Evolutionary conservation across 768 basidiomycete genomes (phyloP), one percentile per base, ranked within the genome.

Genomic region (Amanita polypyramis): DNA sequence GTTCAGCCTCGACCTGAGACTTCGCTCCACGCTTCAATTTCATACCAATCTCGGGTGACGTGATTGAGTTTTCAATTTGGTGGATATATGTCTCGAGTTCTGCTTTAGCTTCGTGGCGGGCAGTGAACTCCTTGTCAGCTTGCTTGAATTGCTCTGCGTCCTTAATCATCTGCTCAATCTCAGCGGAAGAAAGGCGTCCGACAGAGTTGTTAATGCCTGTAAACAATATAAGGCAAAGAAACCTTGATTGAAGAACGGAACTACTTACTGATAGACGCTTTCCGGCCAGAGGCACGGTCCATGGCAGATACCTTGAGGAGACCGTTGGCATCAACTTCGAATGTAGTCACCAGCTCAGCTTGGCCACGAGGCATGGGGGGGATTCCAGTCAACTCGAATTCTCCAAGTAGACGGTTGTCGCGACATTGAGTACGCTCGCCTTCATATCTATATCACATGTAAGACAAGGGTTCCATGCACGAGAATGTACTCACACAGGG

Each of bases 81-180:
- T 95, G 91, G 61, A 99, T 77, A 73, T 97, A 97, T 32, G 91
- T 82, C 74, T 99, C 96, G 52, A 98, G 85, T 68, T 97, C 94
- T 41, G 93, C 89, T 70, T 94, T 96, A 54, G 96, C 93, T 70
- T 98, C 94, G 65, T 99, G 96, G 56, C 88, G 88, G 48, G 94
- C 85, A 54, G 91, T 89, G 80, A 95, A 98, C 66, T 98, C 96
- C 75, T 93, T 96, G 78, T 92, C 88, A 21, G 86, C 90, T 64
- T 82, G 79, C 76, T 93, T 94, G 80, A 79, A 96, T 67, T 93
- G 90, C 68, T 98, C 95, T 46, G 96, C 91, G 62, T 98, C 95
- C 77, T 94, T 93, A 76, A 98, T 96, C 96, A 98, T 98, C 72
- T 98, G 94, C 62, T 97, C 94, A 55, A 99, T 99, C 77, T 99